phyloP scores from a whole-genome alignment of 805 yeast genomes.

The Sporopachydermia quercuum region DNA sequence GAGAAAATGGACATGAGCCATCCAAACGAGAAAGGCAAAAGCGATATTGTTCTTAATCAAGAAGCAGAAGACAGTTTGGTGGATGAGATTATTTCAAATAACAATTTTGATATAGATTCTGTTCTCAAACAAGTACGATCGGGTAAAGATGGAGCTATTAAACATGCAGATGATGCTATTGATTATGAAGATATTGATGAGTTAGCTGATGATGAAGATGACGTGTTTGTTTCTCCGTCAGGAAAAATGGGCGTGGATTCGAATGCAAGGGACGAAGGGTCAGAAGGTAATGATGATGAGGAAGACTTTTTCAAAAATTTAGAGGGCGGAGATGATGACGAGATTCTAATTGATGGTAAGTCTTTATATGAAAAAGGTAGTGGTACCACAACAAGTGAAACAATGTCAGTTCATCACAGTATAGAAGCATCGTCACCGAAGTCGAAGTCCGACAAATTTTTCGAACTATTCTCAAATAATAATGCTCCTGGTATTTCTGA shows the following conservation, averaged over 20 bases:
- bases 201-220: constrained; percentile 74
- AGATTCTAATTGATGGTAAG: constrained; percentile 23
- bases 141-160: constrained; percentile 34
- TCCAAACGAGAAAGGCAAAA: too few relatives aligned
- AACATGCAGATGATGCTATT: constrained; percentile 82
- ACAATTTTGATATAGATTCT: too few relatives aligned
- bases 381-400: too few relatives aligned
- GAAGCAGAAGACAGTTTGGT: too few relatives aligned
- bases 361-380: too few relatives aligned
- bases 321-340: constrained; percentile 9
- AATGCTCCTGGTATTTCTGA: background rate
- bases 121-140: too few relatives aligned
- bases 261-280: constrained; percentile 8
- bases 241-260: too few relatives aligned
- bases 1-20: too few relatives aligned
- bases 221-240: constrained; percentile 7
- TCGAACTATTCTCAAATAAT: background rate
- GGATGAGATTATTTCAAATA: too few relatives aligned
- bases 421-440: background rate
- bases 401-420: too few relatives aligned
- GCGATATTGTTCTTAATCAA: too few relatives aligned
- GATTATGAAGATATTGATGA: constrained; percentile 94
- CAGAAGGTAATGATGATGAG: constrained; percentile 14
- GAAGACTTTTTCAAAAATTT: constrained; percentile 9
- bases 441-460: background rate